Evolutionary conservation across 805 yeast species (phyloP).

Genomic region (Candida insectorum): DNA sequence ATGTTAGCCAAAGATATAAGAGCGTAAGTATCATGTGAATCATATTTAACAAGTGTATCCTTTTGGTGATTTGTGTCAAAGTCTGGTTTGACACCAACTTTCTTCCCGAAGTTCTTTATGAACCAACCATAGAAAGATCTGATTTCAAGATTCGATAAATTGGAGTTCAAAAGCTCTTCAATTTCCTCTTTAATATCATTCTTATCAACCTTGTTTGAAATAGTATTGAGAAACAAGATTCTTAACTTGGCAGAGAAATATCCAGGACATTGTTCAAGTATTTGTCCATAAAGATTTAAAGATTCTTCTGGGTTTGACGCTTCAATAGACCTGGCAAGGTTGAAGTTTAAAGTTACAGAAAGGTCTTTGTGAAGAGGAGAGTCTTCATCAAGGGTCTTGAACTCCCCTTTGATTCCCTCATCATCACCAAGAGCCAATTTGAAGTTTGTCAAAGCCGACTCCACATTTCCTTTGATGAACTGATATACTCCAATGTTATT

Average conservation of each 20-base stretch:
- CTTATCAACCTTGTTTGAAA: slow-evolving; percentile 37
- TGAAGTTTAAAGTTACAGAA: slow-evolving; percentile 44
- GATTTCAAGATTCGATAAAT: slow-evolving; percentile 68
- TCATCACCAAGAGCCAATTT: slow-evolving; percentile 43
- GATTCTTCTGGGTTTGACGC: slow-evolving; percentile 37
- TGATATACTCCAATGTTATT: slow-evolving; percentile 86
- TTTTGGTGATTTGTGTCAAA: slow-evolving; percentile 78
- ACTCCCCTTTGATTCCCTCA: slow-evolving; percentile 29
- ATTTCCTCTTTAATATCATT: slow-evolving; percentile 53
- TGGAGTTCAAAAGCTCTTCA: slow-evolving; percentile 48
- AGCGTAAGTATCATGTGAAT: slow-evolving; percentile 88
- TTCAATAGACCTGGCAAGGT: slow-evolving; percentile 75
- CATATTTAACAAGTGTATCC: slow-evolving; percentile 75
- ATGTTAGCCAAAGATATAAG: slow-evolving; percentile 86
- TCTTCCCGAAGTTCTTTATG: slow-evolving; percentile 56
- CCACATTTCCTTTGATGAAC: slow-evolving; percentile 58
- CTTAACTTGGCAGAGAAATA: slow-evolving; percentile 77
- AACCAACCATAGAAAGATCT: slow-evolving; percentile 94
- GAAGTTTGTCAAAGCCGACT: slow-evolving; percentile 56
- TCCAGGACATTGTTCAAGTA: slow-evolving; percentile 60
- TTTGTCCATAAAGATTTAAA: slow-evolving; percentile 46
- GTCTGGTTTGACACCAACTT: slow-evolving; percentile 45
- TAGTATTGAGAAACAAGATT: slow-evolving; percentile 56
- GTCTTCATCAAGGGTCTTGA: slow-evolving; percentile 36
- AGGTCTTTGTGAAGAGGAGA: slow-evolving; percentile 27